These are phyloP conservation scores for Thalassiosira hispida DNA, from an alignment of 352 stramenopile species.

Conservation along the genomic window DNA sequence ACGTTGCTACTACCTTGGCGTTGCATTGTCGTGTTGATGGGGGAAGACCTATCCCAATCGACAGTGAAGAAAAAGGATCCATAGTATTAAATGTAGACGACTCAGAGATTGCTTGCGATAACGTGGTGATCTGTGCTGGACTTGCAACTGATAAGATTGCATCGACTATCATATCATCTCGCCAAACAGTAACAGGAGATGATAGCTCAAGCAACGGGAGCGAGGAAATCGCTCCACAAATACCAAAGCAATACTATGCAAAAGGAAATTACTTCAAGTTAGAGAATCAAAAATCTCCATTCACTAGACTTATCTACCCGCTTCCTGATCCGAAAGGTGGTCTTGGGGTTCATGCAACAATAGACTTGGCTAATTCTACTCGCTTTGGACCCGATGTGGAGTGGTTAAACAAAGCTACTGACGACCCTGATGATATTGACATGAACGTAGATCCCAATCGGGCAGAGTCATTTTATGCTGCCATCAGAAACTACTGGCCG, in stretches of 20 bases:
- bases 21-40: constrained; percentile 83
- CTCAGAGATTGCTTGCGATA: constrained; percentile 88
- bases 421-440: constrained; percentile 83
- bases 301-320: constrained; percentile 93
- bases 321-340: constrained; percentile 91
- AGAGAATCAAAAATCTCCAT: constrained; percentile 63
- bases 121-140: constrained; percentile 92
- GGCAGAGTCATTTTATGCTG: constrained; percentile 68
- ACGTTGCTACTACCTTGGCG: constrained; percentile 85
- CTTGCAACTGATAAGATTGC: constrained; percentile 80
- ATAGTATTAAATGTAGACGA: constrained; percentile 62
- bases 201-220: constrained; percentile 9
- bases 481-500: constrained; percentile 93
- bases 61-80: constrained; percentile 5
- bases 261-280: constrained; percentile 97
- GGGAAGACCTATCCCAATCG: constrained; percentile 24
- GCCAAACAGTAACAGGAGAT: background rate
- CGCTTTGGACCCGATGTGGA: constrained; percentile 97
- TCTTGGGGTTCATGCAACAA: constrained; percentile 95
- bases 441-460: constrained; percentile 84
- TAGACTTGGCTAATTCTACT: constrained; percentile 90
- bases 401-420: constrained; percentile 84
- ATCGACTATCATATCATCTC: constrained; percentile 27
- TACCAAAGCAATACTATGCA: constrained; percentile 87
- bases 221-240: background rate